These are phyloP conservation scores for Nemophila menziesii DNA, from an alignment of 257 asterid species.

Conservation along the genomic window DNA sequence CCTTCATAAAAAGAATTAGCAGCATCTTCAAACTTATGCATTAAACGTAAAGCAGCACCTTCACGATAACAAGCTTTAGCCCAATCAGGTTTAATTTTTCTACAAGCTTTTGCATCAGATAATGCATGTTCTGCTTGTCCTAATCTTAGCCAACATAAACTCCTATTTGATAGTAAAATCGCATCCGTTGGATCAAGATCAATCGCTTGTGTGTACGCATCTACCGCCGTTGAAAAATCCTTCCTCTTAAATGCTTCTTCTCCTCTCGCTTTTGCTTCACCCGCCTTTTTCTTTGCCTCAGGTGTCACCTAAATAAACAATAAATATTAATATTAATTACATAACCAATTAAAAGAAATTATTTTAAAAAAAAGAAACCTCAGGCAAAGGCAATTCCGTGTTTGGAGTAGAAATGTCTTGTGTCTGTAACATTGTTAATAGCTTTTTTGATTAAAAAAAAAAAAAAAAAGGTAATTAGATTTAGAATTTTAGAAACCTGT, in stretches of 20 bases:
- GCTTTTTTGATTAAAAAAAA: too few relatives aligned
- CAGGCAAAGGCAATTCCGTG: conserved; percentile 44
- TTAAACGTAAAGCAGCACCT: conserved; percentile 80
- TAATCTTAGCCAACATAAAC: conserved; percentile 79
- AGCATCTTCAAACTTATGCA: conserved; percentile 91
- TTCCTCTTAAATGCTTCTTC: conserved; percentile 70
- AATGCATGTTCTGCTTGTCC: conserved; percentile 91
- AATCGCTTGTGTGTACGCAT: conserved; percentile 94
- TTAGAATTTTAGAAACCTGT: conserved; percentile 31
- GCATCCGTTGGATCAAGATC: conserved; percentile 84
- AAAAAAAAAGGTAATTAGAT: too few relatives aligned
- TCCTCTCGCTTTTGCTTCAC: conserved; percentile 82
- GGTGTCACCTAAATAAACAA: conserved; percentile 46
- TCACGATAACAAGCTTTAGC: conserved; percentile 90
- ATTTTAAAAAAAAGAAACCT: too few relatives aligned
- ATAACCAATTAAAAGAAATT: not conserved
- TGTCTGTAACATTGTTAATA: conserved; percentile 30
- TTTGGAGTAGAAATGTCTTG: conserved; percentile 26
- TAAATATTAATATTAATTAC: not conserved
- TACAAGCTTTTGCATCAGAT: conserved; percentile 72
- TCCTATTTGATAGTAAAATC: conserved; percentile 74
- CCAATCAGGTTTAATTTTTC: conserved; percentile 91
- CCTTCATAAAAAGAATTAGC: conserved; percentile 95
- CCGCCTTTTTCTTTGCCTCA: conserved; percentile 72
- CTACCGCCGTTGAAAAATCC: conserved; percentile 57